Conservation (phyloP, 2,329 filamentous ascomycete species). For the Alternaria brassicicola region DNA sequence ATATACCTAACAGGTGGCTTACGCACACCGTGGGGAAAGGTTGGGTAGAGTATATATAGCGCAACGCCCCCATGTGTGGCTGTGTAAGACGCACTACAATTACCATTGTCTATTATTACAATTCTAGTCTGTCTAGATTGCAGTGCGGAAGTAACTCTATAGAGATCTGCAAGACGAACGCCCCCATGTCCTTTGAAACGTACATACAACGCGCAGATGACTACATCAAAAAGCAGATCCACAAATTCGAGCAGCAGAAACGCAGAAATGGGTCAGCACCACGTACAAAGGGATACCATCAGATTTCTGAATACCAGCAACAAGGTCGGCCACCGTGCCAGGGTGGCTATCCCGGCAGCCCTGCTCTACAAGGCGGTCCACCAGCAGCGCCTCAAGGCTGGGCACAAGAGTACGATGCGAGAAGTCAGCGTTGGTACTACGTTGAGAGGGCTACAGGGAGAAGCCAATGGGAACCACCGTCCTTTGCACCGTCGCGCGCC, state of each 20-base stretch:
- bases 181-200: constrained; percentile 19
- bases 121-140: background rate
- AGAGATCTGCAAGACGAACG: background rate
- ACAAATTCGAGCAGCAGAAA: constrained; percentile 27
- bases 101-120: background rate
- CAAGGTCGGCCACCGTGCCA: constrained; percentile 7
- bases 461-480: constrained; percentile 64
- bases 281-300: constrained; percentile 12
- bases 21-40: constrained; percentile 14
- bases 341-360: constrained; percentile 5
- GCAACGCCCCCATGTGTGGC: constrained; percentile 4
- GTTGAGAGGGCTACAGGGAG: constrained; percentile 64
- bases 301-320: constrained; percentile 6
- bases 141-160: background rate
- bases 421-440: constrained; percentile 67
- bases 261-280: constrained; percentile 9
- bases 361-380: constrained; percentile 8
- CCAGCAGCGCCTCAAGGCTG: constrained; percentile 56
- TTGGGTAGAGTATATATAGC: constrained; percentile 14
- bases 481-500: constrained; percentile 12
- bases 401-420: constrained; percentile 66
- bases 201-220: constrained; percentile 24
- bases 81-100: constrained; percentile 7
- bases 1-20: constrained; percentile 19
- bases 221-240: constrained; percentile 24